A percentile compares a stretch with the other conserved stretches of the same genome.
Evolutionary conservation across 2,329 filamentous ascomycete genomes (phyloP).

Genomic region (Pseudogymnoascus sp.): DNA sequence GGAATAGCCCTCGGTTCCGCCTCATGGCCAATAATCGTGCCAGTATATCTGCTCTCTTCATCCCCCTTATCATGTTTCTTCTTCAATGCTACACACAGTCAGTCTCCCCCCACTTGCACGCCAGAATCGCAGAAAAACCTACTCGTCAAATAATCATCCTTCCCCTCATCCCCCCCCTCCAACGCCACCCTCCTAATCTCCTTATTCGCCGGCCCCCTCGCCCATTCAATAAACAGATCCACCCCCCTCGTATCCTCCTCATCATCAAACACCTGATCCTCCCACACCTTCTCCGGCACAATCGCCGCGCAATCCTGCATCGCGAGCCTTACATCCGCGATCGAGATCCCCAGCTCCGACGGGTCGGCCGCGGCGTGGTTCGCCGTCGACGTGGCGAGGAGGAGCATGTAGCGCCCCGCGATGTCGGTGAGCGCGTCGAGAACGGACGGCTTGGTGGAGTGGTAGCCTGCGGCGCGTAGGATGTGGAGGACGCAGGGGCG

Average conservation of each 20-base stretch:
- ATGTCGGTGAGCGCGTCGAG: conserved; percentile 85
- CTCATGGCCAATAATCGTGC: conserved; percentile 70
- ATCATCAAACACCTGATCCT: conserved; percentile 56
- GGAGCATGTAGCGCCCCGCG: conserved; percentile 67
- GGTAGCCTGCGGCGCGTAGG: conserved; percentile 83
- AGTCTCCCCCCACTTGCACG: conserved; percentile 35
- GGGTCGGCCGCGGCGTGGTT: conserved; percentile 48
- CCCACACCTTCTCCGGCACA: conserved; percentile 54
- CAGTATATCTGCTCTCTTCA: conserved; percentile 77
- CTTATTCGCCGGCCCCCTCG: conserved; percentile 60
- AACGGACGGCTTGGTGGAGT: conserved; percentile 70
- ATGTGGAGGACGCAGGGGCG: conserved; percentile 85
- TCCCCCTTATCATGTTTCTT: conserved; percentile 80
- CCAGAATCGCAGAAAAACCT: conserved; percentile 18
- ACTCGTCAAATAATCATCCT: conserved; percentile 64
- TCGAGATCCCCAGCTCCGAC: conserved; percentile 38
- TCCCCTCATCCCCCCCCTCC: conserved; percentile 55
- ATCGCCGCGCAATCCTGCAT: conserved; percentile 74
- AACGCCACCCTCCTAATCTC: conserved; percentile 77
- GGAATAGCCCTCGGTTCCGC: conserved; percentile 63
- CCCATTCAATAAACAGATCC: conserved; percentile 72
- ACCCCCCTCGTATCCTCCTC: conserved; percentile 74
- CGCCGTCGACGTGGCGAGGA: conserved; percentile 66
- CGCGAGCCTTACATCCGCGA: conserved; percentile 78
- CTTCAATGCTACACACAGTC: conserved; percentile 45